phyloP scores from a whole-genome alignment of 352 stramenopile species.

The Pelagophyceae sp. region DNA sequence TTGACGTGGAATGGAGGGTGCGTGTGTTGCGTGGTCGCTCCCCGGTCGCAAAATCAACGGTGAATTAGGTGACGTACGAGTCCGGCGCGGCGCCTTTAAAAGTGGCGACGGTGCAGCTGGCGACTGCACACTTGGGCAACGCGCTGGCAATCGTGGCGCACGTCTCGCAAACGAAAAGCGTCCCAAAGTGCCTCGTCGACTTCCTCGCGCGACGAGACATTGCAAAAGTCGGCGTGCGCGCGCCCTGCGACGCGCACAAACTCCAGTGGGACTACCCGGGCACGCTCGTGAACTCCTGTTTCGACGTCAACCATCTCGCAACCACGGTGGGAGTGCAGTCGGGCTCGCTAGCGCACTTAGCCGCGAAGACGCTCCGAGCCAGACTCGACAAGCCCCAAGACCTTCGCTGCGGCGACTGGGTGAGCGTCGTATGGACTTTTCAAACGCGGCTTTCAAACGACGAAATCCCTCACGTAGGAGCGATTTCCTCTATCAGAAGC shows the following conservation, averaged over 20 bases:
- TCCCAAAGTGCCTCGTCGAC: neutral
- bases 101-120: conserved; percentile 14
- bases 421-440: no score
- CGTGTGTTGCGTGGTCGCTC: neutral
- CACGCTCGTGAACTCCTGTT: neutral
- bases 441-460: neutral
- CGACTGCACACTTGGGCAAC: neutral
- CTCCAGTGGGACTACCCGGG: neutral
- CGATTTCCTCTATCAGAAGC: neutral
- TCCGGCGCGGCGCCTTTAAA: neutral
- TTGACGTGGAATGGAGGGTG: conserved; percentile 9
- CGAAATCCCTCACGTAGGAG: no score
- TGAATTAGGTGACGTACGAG: conserved; percentile 4
- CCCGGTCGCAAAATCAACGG: neutral
- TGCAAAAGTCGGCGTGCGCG: conserved; percentile 11
- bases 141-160: neutral
- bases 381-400: neutral
- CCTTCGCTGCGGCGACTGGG: neutral
- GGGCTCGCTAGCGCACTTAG: neutral
- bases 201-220: neutral
- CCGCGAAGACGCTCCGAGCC: neutral
- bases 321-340: no score
- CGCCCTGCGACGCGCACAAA: neutral
- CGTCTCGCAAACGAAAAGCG: neutral
- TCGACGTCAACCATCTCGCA: neutral